Evolutionary conservation across 225 moss, liverwort and hornwort genomes (phyloP), one percentile per base, ranked within the genome.

Genomic region (Marchantia paleacea): DNA sequence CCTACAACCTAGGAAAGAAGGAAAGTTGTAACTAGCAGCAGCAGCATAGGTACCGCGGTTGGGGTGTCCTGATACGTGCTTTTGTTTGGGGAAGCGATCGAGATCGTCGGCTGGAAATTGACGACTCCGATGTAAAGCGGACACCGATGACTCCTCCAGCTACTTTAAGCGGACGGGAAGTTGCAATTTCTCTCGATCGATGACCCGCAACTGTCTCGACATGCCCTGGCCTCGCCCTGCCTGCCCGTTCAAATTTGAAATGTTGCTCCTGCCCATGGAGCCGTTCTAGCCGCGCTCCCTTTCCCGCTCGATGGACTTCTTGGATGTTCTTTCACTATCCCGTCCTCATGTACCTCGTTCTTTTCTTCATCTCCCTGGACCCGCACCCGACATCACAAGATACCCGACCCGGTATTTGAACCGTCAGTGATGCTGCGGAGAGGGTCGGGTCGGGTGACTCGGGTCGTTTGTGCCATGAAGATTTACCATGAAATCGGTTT

Each of bases 201-300:
- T 55, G 14, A 58, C 58, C 58, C 58, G 58, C 18, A 58, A 58
- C 58, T 58, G 13, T 58, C 20, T 16, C 58, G 16, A 1, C 22
- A 9, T 13, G 57, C 13, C 57, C 57, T 13, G 57, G 2, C 65
- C 0, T 12, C 12, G 66, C n/a, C n/a, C n/a, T n/a, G n/a, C n/a
- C n/a, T n/a, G 65, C 65, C 65, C 65, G 65, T 65, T 65, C n/a
- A 65, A 65, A 65, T 65, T 65, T 65, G 65, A 65, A 65, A 65
- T 63, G 24, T 20, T 4, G 63, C 22, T 65, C 25, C 26, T 9
- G 7, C 9, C 25, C 25, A 20, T 5, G 20, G 26, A 65, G 25
- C 65, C 65, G 65, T 65, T 65, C n/a, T 3, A 9, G 26, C 25
- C 65, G 65, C 65, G 65, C 65, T 65, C 65, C 25, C 26, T 28